Conservation (phyloP, 2,329 filamentous ascomycete genomes). For the Pseudogymnoascus sp. region DNA sequence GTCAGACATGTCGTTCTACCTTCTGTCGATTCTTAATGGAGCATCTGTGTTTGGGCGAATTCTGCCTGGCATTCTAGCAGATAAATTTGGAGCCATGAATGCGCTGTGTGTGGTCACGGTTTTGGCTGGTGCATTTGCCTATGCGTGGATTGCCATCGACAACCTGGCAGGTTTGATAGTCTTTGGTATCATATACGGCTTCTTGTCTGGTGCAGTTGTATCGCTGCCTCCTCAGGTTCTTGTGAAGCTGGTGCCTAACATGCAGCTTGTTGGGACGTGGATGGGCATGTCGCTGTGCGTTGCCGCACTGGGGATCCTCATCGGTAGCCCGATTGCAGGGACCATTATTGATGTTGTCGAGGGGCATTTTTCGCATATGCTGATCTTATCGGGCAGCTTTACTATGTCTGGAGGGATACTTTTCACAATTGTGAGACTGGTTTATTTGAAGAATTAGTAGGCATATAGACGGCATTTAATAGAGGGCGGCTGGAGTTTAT, state of each 20-base stretch:
- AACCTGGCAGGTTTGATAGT: slow-evolving; percentile 52
- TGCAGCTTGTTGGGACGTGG: slow-evolving; percentile 12
- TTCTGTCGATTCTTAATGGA: slow-evolving; percentile 47
- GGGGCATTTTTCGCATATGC: neutral
- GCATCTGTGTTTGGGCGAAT: slow-evolving; percentile 47
- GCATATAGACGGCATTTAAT: neutral
- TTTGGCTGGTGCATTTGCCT: slow-evolving; percentile 24
- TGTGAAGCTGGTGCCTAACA: slow-evolving; percentile 12
- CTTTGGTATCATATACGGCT: slow-evolving; percentile 61
- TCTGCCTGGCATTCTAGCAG: slow-evolving; percentile 45
- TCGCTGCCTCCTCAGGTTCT: slow-evolving; percentile 43
- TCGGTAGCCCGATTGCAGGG: slow-evolving; percentile 17
- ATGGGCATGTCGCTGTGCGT: slow-evolving; percentile 15
- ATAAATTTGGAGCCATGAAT: slow-evolving; percentile 48
- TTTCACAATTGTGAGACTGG: neutral
- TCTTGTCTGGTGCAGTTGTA: slow-evolving; percentile 59
- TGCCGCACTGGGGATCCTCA: slow-evolving; percentile 11
- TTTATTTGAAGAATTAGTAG: neutral
- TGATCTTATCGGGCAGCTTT: neutral
- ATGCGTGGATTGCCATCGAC: slow-evolving; percentile 41
- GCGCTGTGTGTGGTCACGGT: slow-evolving; percentile 44
- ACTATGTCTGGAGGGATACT: neutral
- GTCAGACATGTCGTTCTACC: slow-evolving; percentile 38
- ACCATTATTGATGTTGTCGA: slow-evolving; percentile 8
- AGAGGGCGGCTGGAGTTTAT: neutral